phyloP scores from a whole-genome alignment of 345 rosid genomes.

The Acer yangbiense region DNA sequence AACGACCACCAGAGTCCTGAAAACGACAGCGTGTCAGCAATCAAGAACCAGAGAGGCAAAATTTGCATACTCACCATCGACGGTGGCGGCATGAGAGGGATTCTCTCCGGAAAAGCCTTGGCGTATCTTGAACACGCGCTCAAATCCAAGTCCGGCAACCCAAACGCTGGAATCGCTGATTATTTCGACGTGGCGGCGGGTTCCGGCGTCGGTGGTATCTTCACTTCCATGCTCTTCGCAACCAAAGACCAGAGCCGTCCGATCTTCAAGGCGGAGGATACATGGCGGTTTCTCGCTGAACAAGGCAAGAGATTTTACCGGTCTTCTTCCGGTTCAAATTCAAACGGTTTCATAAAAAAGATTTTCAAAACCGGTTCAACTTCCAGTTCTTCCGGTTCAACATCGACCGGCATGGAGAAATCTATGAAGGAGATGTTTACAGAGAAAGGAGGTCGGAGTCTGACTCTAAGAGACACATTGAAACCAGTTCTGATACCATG shows the following conservation, averaged over 20 bases:
- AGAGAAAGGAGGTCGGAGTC: conserved; percentile 42
- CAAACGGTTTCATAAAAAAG: conserved; percentile 48
- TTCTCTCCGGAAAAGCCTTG: conserved; percentile 84
- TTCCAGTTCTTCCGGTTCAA: conserved; percentile 40
- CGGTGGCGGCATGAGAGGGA: conserved; percentile 90
- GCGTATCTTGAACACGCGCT: conserved; percentile 83
- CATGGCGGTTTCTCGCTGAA: conserved; percentile 84
- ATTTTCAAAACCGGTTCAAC: conserved; percentile 42
- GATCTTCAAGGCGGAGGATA: conserved; percentile 76
- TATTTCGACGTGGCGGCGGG: conserved; percentile 95
- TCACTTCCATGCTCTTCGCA: conserved; percentile 89
- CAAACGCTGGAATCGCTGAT: conserved; percentile 86
- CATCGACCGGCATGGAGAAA: conserved; percentile 57
- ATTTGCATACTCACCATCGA: conserved; percentile 84
- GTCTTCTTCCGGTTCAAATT: conserved; percentile 25
- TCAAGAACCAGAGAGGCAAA: conserved; percentile 94
- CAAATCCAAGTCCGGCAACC: conserved; percentile 79
- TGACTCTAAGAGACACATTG: conserved; percentile 85
- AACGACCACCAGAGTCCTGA: not conserved
- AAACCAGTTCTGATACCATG: conserved; percentile 91
- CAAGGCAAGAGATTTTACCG: conserved; percentile 66
- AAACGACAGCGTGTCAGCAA: conserved; percentile 30
- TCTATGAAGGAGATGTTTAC: conserved; percentile 67
- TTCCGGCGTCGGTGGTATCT: conserved; percentile 86
- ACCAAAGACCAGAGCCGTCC: conserved; percentile 74